Base-by-base conservation (phyloP, 805 yeast genomes). In the Suhomyces emberorum region DNA sequence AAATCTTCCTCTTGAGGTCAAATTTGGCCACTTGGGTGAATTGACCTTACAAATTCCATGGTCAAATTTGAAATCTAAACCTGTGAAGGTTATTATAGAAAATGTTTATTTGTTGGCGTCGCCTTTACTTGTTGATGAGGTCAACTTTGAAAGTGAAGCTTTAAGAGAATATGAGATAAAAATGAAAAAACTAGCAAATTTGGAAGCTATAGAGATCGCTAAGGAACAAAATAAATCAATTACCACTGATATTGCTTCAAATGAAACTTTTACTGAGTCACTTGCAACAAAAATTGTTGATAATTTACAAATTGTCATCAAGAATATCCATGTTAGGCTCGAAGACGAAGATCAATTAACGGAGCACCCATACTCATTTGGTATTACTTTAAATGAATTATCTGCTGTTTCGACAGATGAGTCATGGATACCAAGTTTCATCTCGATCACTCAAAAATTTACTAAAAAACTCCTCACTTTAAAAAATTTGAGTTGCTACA, bases 31-130 rank as follows among this genome's bases (percentile, higher is more conserved):
- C 54, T 59, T 93, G 39, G 98, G 98, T 1, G 86, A 83, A 47
- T 70, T 93, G 44, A 83, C 95, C 0, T 65, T 93, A 37, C 96
- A 86, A 54, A 91, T 93, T 25, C 98, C 99, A 0, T 95, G 98
- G 97, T 83, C 97, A 1, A 93, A 88, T 53, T 67, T 95, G 46
- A 89, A 89, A 54, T 81, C 85, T 15, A 86, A 89, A 52, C 98
- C 99, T 0, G 98, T 91, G 6, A 87, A 86, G 55, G 76, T 93
- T 10, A 67, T 77, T 9, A 83, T 93, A 40, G 91, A 93, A 49
- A 93, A 93, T 55, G 91, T 88, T 9, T 88, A 82, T 49, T 55
- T 93, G 18, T 67, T 95, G 23, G 95, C 95, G 1, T 68, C 81
- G 2, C 96, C 98, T 1, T 78, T 80, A 15, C 59, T 79, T 4